Conservation (phyloP, 805 yeast species). For the Teunomyces tritomae region DNA sequence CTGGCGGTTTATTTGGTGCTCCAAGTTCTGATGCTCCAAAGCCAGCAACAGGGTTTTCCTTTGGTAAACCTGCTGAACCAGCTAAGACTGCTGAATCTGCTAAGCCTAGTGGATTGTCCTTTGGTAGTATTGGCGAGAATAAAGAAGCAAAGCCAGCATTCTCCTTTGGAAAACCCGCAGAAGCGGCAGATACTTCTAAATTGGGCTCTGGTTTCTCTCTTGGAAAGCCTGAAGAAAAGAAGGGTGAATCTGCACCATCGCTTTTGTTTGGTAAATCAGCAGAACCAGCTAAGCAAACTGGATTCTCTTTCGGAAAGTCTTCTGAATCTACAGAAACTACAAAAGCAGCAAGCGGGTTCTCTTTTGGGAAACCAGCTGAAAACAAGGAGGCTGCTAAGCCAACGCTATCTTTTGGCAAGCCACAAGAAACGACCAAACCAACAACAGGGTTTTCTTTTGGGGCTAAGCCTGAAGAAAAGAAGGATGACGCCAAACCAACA, state of each 20-base stretch:
- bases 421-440: constrained; percentile 4
- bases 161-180: no score
- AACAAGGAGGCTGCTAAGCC: constrained; percentile 13
- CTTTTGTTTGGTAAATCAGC: no score
- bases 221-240: no score
- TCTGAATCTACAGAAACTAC: background rate
- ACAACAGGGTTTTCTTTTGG: constrained; percentile 2
- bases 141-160: no score
- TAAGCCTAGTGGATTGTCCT: background rate
- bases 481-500: constrained; percentile 6
- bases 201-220: no score
- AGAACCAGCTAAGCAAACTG: background rate
- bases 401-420: constrained; percentile 12
- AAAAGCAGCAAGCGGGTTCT: background rate
- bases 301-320: background rate
- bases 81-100: no score
- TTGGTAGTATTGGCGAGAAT: background rate
- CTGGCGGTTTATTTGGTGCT: background rate
- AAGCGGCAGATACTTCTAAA: no score
- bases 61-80: constrained; percentile 1
- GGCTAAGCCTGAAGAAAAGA: constrained; percentile 5
- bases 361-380: constrained; percentile 11
- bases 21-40: background rate
- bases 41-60: background rate
- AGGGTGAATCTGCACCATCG: no score